Evolutionary conservation across 192 early-diverging fungal genomes (phyloP), one percentile per base, ranked within the genome.

Genomic region (Coemansia sp.): DNA sequence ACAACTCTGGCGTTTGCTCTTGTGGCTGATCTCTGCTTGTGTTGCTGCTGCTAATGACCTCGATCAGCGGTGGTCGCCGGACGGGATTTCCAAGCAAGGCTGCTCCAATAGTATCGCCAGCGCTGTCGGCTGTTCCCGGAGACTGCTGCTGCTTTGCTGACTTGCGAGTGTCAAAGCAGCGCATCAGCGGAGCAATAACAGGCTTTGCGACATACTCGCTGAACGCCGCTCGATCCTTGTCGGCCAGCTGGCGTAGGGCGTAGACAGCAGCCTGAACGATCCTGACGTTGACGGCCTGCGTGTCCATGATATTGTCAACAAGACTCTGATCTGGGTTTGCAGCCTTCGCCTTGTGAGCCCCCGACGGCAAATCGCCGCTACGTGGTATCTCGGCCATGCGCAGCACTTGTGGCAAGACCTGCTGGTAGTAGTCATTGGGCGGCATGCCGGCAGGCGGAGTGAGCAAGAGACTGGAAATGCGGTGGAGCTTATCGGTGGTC

Each of bases 191-290:
- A 24, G 59, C n/a, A 12, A 82, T 39, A 7, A 86, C 54, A 0
- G 74, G 68, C 19, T 83, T 64, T 0, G 90, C 80, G 22, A 92
- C 75, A 29, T 88, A 75, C 8, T 37, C 60, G 10, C 8, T 20
- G 46, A 82, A 82, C 40, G n/a, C 70, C 0, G 37, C 45, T 0
- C 47, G 47, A 24, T 68, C 39, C 9, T 42, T 64, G 1, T 69
- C 70, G 0, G 79, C 70, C 32, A 75, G 39, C 29, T 12, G 46
- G 8, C 70, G 59, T 24, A 82, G 40, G 1, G 65, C 47, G 42
- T 72, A 82, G 1, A 63, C 59, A 1, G 73, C 69, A 15, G 73
- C 65, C 39, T 72, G 70, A 0, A 32, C 20, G 5, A 73, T 40
- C 0, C 73, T 47, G n/a, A 60, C 61, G 29, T 46, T 54, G 7